Evolutionary conservation across 768 basidiomycete species (phyloP).

Genomic region (Austroboletus eburneus): DNA sequence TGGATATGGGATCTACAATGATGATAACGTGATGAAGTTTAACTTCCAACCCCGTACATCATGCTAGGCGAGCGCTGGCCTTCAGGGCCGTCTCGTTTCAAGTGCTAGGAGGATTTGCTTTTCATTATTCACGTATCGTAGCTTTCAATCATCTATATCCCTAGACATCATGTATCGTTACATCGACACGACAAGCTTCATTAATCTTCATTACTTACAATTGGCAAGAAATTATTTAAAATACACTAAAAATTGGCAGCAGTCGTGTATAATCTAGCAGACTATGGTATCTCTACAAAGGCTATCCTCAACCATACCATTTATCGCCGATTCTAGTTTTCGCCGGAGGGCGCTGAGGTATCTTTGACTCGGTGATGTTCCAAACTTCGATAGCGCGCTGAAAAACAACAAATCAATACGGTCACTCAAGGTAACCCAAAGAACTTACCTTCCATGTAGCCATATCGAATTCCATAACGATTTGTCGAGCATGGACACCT

Average conservation of each 20-base stretch:
- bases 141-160: constrained; percentile 5
- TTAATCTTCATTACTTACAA: too few relatives aligned
- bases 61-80: constrained; percentile 37
- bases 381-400: constrained; percentile 88
- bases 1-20: constrained; percentile 66
- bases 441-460: constrained; percentile 74
- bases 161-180: not conserved
- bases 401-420: not conserved
- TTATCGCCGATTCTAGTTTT: constrained; percentile 54
- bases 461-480: constrained; percentile 91
- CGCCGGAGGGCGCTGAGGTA: constrained; percentile 69
- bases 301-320: constrained; percentile 58
- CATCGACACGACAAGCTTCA: too few relatives aligned
- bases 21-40: constrained; percentile 52
- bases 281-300: not conserved
- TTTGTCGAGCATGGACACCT: constrained; percentile 72
- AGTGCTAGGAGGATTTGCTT: not conserved
- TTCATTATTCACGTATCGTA: not conserved
- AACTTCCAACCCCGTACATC: constrained; percentile 58
- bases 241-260: constrained; percentile 7
- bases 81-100: not conserved
- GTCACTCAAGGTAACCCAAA: not conserved
- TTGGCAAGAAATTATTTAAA: constrained; percentile 10
- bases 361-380: constrained; percentile 67
- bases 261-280: constrained; percentile 2